Conservation (phyloP, 768 basidiomycete species). For the Nevesoporus exiguus region DNA sequence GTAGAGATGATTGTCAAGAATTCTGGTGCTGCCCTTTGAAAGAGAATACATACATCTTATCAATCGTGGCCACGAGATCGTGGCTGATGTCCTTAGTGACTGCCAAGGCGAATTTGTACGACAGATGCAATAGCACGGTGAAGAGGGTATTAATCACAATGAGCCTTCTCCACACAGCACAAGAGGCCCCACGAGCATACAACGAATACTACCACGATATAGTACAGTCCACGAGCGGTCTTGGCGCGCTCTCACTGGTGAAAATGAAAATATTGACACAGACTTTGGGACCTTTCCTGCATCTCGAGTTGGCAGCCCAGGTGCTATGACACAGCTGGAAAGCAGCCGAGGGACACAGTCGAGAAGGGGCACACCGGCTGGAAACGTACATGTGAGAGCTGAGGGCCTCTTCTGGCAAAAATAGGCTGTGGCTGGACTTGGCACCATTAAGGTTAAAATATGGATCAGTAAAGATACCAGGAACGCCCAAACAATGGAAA, state of each 20-base stretch:
- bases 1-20: constrained; percentile 32
- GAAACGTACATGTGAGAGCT: constrained; percentile 97
- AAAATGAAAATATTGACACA: constrained; percentile 92
- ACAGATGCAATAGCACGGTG: constrained; percentile 60
- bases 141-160: constrained; percentile 1
- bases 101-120: constrained; percentile 88
- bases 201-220: constrained; percentile 80
- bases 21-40: neutral
- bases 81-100: constrained; percentile 91
- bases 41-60: constrained; percentile 73
- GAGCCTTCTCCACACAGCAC: constrained; percentile 1
- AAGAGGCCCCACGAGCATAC: constrained; percentile 58
- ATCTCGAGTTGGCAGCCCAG: constrained; percentile 90
- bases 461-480: constrained; percentile 90
- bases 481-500: constrained; percentile 86
- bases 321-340: constrained; percentile 53
- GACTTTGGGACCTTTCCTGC: constrained; percentile 86
- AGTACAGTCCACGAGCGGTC: constrained; percentile 88
- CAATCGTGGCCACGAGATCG: constrained; percentile 83
- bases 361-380: constrained; percentile 68
- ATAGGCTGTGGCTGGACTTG: constrained; percentile 85
- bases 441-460: constrained; percentile 71
- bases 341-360: neutral
- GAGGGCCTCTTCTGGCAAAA: constrained; percentile 91
- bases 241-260: constrained; percentile 80